Percentiles rank a stretch among this genome's conserved stretches.
These are phyloP conservation scores for Chlorella variabilis DNA, from an alignment of 163 green algal genomes.

Conservation along the genomic window DNA sequence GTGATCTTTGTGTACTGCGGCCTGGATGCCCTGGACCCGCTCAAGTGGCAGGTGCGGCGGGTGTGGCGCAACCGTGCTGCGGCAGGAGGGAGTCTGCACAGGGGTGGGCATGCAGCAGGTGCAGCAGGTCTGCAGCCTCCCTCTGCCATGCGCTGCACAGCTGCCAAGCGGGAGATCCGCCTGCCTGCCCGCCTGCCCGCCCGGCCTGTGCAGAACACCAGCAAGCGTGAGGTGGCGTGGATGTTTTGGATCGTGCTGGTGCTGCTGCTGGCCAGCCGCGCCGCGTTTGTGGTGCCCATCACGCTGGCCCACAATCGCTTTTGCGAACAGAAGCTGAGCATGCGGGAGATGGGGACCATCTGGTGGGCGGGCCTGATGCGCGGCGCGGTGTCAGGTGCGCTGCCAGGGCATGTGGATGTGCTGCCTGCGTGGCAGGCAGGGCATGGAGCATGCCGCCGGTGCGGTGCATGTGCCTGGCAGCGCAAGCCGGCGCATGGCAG, in stretches of 20 bases:
- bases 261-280: constrained; percentile 64
- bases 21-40: constrained; percentile 81
- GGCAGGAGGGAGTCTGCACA: not conserved
- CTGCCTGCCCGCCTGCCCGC: too few species aligned
- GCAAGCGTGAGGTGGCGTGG: constrained; percentile 44
- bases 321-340: constrained; percentile 56
- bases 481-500: too few species aligned
- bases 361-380: constrained; percentile 91
- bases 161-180: too few species aligned
- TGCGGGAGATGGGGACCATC: constrained; percentile 69
- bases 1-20: constrained; percentile 91
- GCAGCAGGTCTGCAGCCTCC: too few species aligned
- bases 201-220: constrained; percentile 47
- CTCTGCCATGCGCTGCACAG: not conserved
- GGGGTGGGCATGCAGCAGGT: not conserved
- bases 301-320: constrained; percentile 72
- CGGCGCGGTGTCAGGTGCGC: constrained; percentile 75
- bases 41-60: constrained; percentile 73
- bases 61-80: not conserved
- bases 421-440: not conserved
- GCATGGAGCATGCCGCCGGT: not conserved
- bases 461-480: too few species aligned
- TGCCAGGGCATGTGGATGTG: too few species aligned
- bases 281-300: constrained; percentile 79
- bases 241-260: constrained; percentile 63